Evolutionary conservation across 495 filamentous ascomycete genomes (phyloP).

Genomic region (Aspergillus conjunctus): DNA sequence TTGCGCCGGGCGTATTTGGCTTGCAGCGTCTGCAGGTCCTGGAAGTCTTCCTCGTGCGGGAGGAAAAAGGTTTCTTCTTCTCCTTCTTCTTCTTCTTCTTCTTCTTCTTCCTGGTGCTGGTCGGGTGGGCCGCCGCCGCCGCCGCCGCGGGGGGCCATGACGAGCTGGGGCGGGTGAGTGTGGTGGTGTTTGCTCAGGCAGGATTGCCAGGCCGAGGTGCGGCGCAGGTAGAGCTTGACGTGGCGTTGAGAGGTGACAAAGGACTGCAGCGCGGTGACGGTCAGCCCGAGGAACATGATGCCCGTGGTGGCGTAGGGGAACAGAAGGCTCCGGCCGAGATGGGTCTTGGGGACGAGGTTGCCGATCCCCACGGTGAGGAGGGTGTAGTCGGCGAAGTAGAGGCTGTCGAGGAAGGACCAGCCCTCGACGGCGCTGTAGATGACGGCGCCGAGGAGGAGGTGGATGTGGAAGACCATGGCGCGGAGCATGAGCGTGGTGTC

Average conservation of each 20-base stretch:
- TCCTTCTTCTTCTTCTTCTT: no score
- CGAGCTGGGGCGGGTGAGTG: no score
- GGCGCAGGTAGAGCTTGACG: conserved; percentile 50
- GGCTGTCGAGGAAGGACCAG: conserved; percentile 76
- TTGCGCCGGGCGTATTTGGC: not conserved
- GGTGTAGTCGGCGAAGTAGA: conserved; percentile 86
- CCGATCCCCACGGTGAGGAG: conserved; percentile 84
- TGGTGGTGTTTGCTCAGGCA: no score
- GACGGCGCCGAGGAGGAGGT: conserved; percentile 72
- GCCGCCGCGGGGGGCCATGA: no score
- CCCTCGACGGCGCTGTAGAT: conserved; percentile 72
- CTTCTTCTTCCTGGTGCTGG: no score
- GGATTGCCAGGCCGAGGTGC: no score
- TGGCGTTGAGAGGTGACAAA: conserved; percentile 59
- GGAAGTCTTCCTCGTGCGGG: not conserved
- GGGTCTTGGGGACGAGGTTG: conserved; percentile 63
- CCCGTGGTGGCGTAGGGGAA: conserved; percentile 82
- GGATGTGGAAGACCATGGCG: conserved; percentile 75
- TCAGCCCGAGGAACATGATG: conserved; percentile 79
- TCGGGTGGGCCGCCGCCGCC: no score
- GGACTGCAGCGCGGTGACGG: conserved; percentile 69
- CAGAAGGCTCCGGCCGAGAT: conserved; percentile 65
- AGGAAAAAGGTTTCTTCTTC: no score
- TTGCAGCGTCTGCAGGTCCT: not conserved
- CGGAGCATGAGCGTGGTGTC: conserved; percentile 89